phyloP scores from a whole-genome alignment of 2,329 filamentous ascomycete genomes.

The Alternaria postmessia region DNA sequence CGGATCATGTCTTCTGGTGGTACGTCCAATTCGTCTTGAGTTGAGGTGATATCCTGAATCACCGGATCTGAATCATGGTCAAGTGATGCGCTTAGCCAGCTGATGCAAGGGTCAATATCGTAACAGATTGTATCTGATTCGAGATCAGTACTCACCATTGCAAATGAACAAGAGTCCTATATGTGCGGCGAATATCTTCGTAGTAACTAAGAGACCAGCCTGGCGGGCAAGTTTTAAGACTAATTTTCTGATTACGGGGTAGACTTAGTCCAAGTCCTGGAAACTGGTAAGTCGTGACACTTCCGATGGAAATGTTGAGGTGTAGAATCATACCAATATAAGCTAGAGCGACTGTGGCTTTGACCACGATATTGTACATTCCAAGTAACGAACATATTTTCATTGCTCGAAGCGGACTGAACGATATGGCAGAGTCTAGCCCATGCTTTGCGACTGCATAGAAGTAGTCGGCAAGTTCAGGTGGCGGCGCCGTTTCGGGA shows the following conservation, averaged over 20 bases:
- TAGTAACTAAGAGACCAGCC: constrained; percentile 3
- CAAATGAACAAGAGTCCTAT: constrained; percentile 24
- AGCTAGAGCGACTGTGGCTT: constrained; percentile 26
- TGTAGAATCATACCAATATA: constrained; percentile 23
- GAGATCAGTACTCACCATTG: constrained; percentile 10
- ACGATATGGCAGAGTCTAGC: constrained; percentile 25
- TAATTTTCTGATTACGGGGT: constrained; percentile 15
- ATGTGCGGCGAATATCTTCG: constrained; percentile 22
- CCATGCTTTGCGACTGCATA: constrained; percentile 26
- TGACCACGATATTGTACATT: constrained; percentile 31
- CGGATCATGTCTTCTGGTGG: constrained; percentile 19
- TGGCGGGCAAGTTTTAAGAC: background rate
- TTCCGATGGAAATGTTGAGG: background rate
- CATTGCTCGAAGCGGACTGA: constrained; percentile 28
- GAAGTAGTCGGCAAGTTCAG: constrained; percentile 26
- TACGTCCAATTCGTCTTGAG: constrained; percentile 7
- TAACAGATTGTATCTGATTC: background rate
- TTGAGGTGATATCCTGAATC: background rate
- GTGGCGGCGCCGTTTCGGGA: constrained; percentile 12
- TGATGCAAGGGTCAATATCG: background rate
- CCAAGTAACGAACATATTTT: constrained; percentile 29
- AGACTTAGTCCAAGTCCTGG: constrained; percentile 28
- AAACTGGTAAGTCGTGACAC: background rate
- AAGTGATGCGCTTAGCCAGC: constrained; percentile 28
- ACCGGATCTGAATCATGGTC: constrained; percentile 17